These are phyloP conservation scores for Colletotrichum sp. DNA, from an alignment of 2,329 filamentous ascomycete genomes.

Conservation along the genomic window DNA sequence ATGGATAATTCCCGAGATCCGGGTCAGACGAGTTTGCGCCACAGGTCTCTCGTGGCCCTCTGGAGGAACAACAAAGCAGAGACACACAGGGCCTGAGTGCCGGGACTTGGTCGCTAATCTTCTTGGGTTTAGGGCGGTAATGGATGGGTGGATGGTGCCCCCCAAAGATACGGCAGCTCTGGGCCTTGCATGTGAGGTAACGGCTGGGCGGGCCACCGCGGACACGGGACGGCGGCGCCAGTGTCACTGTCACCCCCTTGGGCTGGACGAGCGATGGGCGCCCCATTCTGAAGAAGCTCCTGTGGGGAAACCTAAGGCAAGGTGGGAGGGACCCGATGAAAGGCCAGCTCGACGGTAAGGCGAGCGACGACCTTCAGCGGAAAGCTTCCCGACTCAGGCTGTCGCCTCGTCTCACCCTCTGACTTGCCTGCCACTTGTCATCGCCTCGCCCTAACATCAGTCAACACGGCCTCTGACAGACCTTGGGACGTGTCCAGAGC, in stretches of 20 bases:
- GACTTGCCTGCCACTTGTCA: neutral
- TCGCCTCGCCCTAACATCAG: neutral
- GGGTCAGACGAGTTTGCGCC: neutral
- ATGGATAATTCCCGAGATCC: constrained; percentile 10
- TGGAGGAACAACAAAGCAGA: neutral
- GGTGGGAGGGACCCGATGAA: neutral
- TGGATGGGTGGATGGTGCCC: neutral
- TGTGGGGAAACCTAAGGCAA: constrained; percentile 1
- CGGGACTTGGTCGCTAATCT: neutral
- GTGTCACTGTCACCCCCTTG: neutral
- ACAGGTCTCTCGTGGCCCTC: neutral
- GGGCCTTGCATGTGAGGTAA: constrained; percentile 8
- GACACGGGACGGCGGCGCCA: constrained; percentile 12
- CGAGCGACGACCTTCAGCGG: neutral
- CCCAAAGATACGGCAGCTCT: neutral
- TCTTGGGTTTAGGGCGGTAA: constrained; percentile 2
- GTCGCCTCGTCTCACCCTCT: neutral
- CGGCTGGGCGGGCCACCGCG: constrained; percentile 1
- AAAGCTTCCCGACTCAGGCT: constrained; percentile 9
- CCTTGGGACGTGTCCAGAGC: neutral
- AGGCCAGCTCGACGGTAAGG: neutral
- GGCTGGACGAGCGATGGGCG: neutral
- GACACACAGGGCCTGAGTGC: neutral
- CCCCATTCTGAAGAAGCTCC: constrained; percentile 7
- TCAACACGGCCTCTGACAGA: neutral